Evolutionary conservation across 148 eudicot species (phyloP).

Genomic region (Cornus florida): DNA sequence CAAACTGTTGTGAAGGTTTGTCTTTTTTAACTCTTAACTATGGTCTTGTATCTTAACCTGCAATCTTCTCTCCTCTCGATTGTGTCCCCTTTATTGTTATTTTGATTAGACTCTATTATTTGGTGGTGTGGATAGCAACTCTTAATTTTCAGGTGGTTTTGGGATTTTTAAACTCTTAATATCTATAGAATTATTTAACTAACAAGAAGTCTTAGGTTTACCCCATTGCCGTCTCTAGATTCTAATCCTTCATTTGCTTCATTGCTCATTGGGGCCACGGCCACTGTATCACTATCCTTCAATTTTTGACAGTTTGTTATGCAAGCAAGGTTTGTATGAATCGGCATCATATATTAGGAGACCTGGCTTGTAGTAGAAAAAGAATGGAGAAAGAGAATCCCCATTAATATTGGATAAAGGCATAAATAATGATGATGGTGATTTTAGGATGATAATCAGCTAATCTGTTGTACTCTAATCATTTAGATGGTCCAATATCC

Average conservation of each 20-base stretch:
- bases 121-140: neutral
- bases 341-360: neutral
- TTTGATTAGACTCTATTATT: neutral
- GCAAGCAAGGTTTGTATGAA: neutral
- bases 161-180: neutral
- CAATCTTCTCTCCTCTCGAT: neutral
- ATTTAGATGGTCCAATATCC: no score
- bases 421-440: no score
- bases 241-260: neutral
- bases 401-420: no score
- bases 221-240: neutral
- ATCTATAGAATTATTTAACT: neutral
- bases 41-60: neutral
- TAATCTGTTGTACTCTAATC: no score
- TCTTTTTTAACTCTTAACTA: conserved; percentile 4
- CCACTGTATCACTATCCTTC: neutral
- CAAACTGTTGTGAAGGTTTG: conserved; percentile 87
- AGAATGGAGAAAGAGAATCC: no score
- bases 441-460: no score
- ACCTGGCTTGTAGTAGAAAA: no score
- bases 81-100: neutral
- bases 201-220: neutral
- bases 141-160: no score
- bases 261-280: neutral
- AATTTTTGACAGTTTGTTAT: neutral